A percentile compares a stretch with the other conserved stretches of the same genome.
Conservation (phyloP, 106 monocot species). For the Acanthochlamys bracteata region DNA sequence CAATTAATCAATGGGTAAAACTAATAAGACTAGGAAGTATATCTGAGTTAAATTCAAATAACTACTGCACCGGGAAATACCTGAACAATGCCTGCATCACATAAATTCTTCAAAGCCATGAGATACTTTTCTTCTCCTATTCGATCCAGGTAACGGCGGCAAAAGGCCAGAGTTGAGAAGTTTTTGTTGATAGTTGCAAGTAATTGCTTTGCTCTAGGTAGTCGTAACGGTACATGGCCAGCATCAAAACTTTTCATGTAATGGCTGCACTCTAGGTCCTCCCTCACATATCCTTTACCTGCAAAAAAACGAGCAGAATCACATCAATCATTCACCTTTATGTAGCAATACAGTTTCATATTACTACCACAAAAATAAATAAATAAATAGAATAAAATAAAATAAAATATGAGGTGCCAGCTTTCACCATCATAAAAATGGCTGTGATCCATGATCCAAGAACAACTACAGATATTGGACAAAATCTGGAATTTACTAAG, state of each 20-base stretch:
- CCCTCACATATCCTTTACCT: slow-evolving; percentile 96
- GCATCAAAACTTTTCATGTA: slow-evolving; percentile 98
- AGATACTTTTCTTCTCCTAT: slow-evolving; percentile 86
- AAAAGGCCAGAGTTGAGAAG: slow-evolving; percentile 91
- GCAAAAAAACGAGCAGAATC: neutral
- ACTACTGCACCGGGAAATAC: slow-evolving; percentile 17
- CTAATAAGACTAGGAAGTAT: no score
- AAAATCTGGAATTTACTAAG: no score
- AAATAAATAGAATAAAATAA: no score
- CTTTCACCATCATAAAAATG: no score
- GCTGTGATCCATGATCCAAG: no score
- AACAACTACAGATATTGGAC: no score
- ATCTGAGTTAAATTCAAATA: neutral
- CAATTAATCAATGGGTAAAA: no score
- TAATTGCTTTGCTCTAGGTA: slow-evolving; percentile 77
- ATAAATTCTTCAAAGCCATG: slow-evolving; percentile 89
- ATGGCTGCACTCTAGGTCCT: slow-evolving; percentile 94
- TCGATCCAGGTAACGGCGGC: slow-evolving; percentile 85
- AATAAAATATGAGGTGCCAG: no score
- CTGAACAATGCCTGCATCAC: slow-evolving; percentile 91
- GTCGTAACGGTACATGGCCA: slow-evolving; percentile 77
- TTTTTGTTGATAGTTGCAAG: slow-evolving; percentile 82
- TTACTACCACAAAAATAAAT: no score
- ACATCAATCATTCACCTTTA: neutral
- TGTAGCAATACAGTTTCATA: no score